Evolutionary conservation across 192 early-diverging fungal species (phyloP), one percentile per base, ranked within the genome.

Genomic region (Entomortierella beljakovae): DNA sequence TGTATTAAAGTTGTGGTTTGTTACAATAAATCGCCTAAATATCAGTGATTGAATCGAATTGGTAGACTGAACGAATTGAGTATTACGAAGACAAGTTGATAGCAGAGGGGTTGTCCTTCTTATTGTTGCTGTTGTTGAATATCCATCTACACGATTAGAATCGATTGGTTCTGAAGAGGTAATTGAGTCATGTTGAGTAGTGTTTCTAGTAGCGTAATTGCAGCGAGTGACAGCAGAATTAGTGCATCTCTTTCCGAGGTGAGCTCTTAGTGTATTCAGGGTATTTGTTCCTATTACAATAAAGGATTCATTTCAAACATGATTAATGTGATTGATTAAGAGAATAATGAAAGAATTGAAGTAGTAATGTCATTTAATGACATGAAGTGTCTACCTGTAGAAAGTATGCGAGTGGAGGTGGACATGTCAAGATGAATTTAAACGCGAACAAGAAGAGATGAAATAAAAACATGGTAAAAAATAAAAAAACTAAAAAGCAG

Each of bases 1-100:
- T 1, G 95, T 97, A 71, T 95, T 89, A 73, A 97, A 97, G 62
- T 91, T 73, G 63, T 85, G 86, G 38, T 84, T 68, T 46, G 82
- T 80, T 29, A 65, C 34, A 53, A 80, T 57, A 10, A 54, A 22
- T 10, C 65, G 76, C n/a, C 61, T 53, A 18, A 61, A 65, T 22
- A 60, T 20, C 31, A 79, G 10, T 13, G 68, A 35, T 3, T 61
- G 25, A 4, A 70, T 49, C 26, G 55, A 46, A 34, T 38, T 55
- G 37, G 42, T 38, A 18, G 55, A 34, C 22, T 38, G 34, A 31
- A 60, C 42, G 38, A 70, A 50, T 7, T 70, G 75, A 56, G 75
- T 79, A 70, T 79, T 65, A 26, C 49, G 75, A 22, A 62, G 18
- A 28, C 67, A 35, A 22, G 61, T 4, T 20, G 75, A 69, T 26